Evolutionary conservation across 768 basidiomycete species (phyloP).

Genomic region (Dendrothele bispora): DNA sequence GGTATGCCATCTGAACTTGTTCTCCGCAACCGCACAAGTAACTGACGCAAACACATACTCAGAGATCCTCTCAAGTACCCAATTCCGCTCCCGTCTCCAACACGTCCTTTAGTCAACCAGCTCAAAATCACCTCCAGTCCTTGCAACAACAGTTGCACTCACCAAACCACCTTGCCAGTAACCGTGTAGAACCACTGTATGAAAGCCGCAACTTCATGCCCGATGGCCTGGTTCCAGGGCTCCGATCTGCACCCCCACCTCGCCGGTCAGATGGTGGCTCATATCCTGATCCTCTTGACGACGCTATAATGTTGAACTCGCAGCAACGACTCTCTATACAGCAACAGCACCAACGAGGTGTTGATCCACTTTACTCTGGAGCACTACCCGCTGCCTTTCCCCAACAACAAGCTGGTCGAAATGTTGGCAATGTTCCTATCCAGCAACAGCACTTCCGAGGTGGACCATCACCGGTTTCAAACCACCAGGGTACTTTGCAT

Average conservation of each 20-base stretch:
- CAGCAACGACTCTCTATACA: constrained; percentile 51
- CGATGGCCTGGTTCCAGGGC: constrained; percentile 84
- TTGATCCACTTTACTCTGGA: constrained; percentile 58
- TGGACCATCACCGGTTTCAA: constrained; percentile 61
- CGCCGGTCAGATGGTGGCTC: constrained; percentile 56
- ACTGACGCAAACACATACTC: too few relatives aligned
- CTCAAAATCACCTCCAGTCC: constrained; percentile 36
- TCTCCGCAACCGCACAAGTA: too few relatives aligned
- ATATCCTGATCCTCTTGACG: constrained; percentile 62
- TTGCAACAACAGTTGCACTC: constrained; percentile 37
- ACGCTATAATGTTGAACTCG: constrained; percentile 58
- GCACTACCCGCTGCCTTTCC: constrained; percentile 44
- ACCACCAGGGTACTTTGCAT: constrained; percentile 44
- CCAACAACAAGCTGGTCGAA: constrained; percentile 49
- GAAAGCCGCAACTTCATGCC: constrained; percentile 79
- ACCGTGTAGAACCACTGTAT: constrained; percentile 65
- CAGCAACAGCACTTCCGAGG: constrained; percentile 70
- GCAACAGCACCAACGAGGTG: constrained; percentile 47
- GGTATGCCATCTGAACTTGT: constrained; percentile 39
- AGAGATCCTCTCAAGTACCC: constrained; percentile 28
- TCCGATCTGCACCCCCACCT: constrained; percentile 65
- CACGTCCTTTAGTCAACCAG: constrained; percentile 31
- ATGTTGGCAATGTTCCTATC: constrained; percentile 53
- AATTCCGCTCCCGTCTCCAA: constrained; percentile 24
- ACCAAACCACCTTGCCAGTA: constrained; percentile 24